These are phyloP conservation scores for Soucietia sequanensis DNA, from an alignment of 805 yeast species.

Conservation along the genomic window DNA sequence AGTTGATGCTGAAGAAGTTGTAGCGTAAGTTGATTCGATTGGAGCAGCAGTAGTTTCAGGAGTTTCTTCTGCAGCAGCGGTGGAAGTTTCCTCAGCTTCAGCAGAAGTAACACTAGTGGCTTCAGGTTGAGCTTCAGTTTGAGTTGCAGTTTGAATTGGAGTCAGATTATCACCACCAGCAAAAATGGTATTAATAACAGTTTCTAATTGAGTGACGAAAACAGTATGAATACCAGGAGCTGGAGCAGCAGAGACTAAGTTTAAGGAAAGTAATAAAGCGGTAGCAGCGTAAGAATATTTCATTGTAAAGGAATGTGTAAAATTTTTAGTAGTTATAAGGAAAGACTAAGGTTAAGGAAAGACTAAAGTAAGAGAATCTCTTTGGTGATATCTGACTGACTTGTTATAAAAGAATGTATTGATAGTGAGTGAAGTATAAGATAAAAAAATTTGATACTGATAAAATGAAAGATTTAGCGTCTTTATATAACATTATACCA, in stretches of 20 bases:
- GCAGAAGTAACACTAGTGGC: conserved; percentile 8
- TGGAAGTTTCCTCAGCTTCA: conserved; percentile 6
- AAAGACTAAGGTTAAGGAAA: conserved; percentile 10
- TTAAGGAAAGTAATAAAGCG: conserved; percentile 13
- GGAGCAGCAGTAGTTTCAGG: conserved; percentile 10
- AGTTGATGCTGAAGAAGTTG: conserved; percentile 10
- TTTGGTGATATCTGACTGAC: no score
- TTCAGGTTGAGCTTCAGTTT: conserved; percentile 6
- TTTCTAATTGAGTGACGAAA: conserved; percentile 21
- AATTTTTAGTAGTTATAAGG: conserved; percentile 5
- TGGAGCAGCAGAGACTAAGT: conserved; percentile 19
- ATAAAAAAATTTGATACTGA: no score
- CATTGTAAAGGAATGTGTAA: conserved; percentile 12
- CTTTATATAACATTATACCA: no score
- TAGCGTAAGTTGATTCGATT: conserved; percentile 9
- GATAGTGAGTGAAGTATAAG: not conserved
- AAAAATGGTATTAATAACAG: conserved; percentile 16
- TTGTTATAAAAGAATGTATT: not conserved
- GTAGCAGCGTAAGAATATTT: conserved; percentile 15
- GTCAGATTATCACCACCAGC: conserved; percentile 6
- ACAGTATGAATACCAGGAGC: conserved; percentile 27
- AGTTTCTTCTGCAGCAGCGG: conserved; percentile 7
- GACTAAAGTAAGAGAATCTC: not conserved
- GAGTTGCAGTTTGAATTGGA: conserved; percentile 6
- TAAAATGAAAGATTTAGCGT: no score